These are phyloP conservation scores for Calocybe gambosa DNA, from an alignment of 1,284 basidiomycete species.

Conservation along the genomic window DNA sequence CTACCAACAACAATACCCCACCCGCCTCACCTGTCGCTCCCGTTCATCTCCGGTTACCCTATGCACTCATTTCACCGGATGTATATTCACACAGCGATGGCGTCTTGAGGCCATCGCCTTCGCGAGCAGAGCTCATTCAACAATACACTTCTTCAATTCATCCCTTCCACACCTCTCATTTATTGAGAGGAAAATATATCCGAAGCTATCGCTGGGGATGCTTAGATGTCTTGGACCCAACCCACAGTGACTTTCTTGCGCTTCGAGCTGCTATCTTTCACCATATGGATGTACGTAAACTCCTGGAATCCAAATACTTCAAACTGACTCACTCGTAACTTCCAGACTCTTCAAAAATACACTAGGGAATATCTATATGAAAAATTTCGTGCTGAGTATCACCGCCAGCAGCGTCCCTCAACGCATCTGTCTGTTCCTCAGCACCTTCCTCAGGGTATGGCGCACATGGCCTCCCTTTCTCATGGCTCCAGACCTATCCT, in stretches of 20 bases:
- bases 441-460: slow-evolving; percentile 31
- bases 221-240: slow-evolving; percentile 70
- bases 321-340: slow-evolving; percentile 19
- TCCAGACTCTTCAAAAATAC: slow-evolving; percentile 73
- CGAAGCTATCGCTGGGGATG: slow-evolving; percentile 74
- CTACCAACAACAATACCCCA: slow-evolving; percentile 43
- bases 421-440: slow-evolving; percentile 39
- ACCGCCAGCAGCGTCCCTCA: slow-evolving; percentile 41
- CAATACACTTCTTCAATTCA: slow-evolving; percentile 58
- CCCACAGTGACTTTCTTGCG: slow-evolving; percentile 70
- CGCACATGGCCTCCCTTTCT: slow-evolving; percentile 38
- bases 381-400: slow-evolving; percentile 62
- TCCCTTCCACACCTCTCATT: slow-evolving; percentile 32
- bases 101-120: slow-evolving; percentile 45
- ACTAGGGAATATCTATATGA: slow-evolving; percentile 78
- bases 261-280: slow-evolving; percentile 72
- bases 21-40: slow-evolving; percentile 55
- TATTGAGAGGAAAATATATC: slow-evolving; percentile 53
- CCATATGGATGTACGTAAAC: slow-evolving; percentile 66
- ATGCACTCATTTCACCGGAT: slow-evolving; percentile 76
- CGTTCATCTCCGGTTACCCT: slow-evolving; percentile 59
- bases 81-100: slow-evolving; percentile 75
- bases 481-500: slow-evolving; percentile 57
- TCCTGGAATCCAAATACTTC: slow-evolving; percentile 18
- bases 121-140: slow-evolving; percentile 60